Base-by-base conservation (phyloP, 768 basidiomycete species). In the Gautieria morchelliformis region DNA sequence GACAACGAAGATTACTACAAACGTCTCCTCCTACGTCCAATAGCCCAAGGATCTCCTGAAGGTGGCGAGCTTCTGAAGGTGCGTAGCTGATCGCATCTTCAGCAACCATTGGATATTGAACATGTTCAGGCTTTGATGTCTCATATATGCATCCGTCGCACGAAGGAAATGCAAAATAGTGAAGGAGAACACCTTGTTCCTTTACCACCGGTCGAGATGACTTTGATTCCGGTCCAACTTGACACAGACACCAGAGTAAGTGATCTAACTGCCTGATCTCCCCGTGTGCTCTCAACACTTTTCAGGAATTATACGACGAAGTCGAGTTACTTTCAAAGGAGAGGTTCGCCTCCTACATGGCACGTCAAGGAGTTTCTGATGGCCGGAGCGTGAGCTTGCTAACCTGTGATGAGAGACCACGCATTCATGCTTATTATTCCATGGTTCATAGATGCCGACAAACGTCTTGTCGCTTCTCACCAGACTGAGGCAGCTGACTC, bases 81-180 rank as follows among this genome's bases (percentile, higher is more conserved):
- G 66, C 53, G 75, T 70, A 44, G 20, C 52, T 49, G 4, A 4
- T 30, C 3, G 46, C 9, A 12, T 20, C 37, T 14, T 32, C 35
- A 49, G 37, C 5, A 22, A 30, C n/a, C 35, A 8, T 49, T 1
- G 17, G 22, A 5, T 41, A 11, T 53, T 17, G 63, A 56, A 42
- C 55, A 54, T 58, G 49, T 33, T 4, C 58, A 90, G 87, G 82
- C 81, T 11, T 67, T 91, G 17, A 91, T 91, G 88, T 81, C 74
- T 55, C 84, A 87, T 9, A 74, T 81, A 33, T 91, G 89, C 62
- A 82, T 91, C 47, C 83, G 89, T 24, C 79, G 90, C 44, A 92
- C 89, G 15, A 92, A 92, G 68, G 89, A 92, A 83, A 93, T 95
- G 87, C 86, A 89, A 77, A 89, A 94, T 65, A 76, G 72, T 7